Evolutionary conservation across 352 stramenopile species (phyloP), one percentile per base, ranked within the genome.

Genomic region (Hyaloperonospora arabidopsidis): DNA sequence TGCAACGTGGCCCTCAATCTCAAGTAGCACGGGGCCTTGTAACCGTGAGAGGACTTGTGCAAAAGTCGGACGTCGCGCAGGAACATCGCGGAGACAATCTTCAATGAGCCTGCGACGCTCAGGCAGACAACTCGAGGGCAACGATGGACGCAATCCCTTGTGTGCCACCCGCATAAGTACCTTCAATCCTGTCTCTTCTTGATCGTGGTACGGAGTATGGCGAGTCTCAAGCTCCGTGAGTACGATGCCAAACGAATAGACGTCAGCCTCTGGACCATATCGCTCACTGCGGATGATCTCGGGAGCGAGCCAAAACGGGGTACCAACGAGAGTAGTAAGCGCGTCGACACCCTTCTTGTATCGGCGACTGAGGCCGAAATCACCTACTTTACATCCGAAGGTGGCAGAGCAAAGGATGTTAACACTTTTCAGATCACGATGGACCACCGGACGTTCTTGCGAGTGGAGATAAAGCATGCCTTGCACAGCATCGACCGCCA

Each of bases 161-260:
- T 89, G 68, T 15, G 84, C 80, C 19, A 95, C 82, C 5, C 70
- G 70, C 67, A 93, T 86, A 8, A 95, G 67, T 45, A 95, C 79
- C 45, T 87, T 88, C 40, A 93, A 58, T 11, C 78, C 81, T 10
- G 70, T 89, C 49, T 86, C 73, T 2, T 76, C 67, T 19, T 76
- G 66, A 32, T 95, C 84, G 48, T 93, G 70, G 50, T 95, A 95
- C 38, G 84, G 84, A 45, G 80, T 93, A 23, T 78, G 70, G 22
- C 83, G 78, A 3, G 84, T 89, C 55, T 95, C 82, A 18, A 95
- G 76, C 49, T 93, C 82, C 0, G 84, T 95, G 15, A 95, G 67
- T 48, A 95, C 83, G 38, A 95, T 95, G 17, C 82, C 84, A 35
- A 95, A 95, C 34, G 84, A 95, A 57, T 89, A 95, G n/a, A 95